Conservation (phyloP, 148 eudicot genomes). For the Dysphania ambrosioides region DNA sequence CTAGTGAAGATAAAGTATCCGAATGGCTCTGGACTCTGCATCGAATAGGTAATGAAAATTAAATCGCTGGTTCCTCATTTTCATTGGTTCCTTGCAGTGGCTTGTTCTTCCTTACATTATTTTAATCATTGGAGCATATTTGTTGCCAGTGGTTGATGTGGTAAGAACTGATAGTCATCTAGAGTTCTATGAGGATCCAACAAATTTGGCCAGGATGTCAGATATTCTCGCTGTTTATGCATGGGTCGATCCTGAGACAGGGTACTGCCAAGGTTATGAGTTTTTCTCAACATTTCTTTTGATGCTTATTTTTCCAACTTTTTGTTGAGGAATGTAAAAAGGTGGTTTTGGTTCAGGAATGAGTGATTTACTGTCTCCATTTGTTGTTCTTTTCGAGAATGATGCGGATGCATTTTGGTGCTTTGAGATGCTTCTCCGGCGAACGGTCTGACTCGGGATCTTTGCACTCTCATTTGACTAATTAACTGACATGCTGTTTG, state of each 20-base stretch:
- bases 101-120: neutral
- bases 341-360: conserved; percentile 54
- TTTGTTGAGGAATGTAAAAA: neutral
- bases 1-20: conserved; percentile 70
- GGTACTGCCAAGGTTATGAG: conserved; percentile 90
- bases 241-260: conserved; percentile 97
- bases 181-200: conserved; percentile 80
- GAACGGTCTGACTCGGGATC: conserved; percentile 55
- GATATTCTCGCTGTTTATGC: conserved; percentile 99
- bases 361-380: conserved; percentile 97
- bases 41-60: conserved; percentile 55
- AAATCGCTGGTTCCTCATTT: neutral
- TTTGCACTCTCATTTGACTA: conserved; percentile 11
- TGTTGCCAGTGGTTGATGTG: conserved; percentile 85
- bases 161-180: conserved; percentile 95
- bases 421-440: conserved; percentile 94
- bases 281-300: conserved; percentile 14
- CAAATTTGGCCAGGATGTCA: conserved; percentile 95
- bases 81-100: neutral
- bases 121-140: conserved; percentile 22
- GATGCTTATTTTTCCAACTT: conserved; percentile 7
- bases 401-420: conserved; percentile 99
- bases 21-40: conserved; percentile 99
- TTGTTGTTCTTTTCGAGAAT: conserved; percentile 92
- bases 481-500: neutral